Base-by-base conservation (phyloP, 257 asterid species). In the Petunia secreta region DNA sequence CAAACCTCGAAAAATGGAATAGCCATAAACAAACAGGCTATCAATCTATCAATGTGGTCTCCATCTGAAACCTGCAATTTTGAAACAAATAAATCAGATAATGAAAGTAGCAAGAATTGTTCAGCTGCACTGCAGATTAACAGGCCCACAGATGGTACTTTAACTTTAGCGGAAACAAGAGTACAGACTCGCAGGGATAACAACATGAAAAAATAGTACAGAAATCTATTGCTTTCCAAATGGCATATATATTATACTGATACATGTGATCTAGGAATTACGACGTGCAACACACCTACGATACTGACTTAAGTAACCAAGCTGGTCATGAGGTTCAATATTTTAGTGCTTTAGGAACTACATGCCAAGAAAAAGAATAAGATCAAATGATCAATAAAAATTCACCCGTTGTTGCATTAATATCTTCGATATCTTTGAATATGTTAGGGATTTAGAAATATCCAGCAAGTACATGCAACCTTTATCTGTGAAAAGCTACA, bases 1-100 rank as follows among this genome's bases (percentile, higher is more conserved):
- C 79, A 67, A 73, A 94, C 98, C 97, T 91, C 92, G 75, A 94
- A 94, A 86, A 91, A 89, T 55, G 98, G 97, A 85, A 94, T 86
- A 76, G 98, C 97, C 92, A 90, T 89, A 85, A 85, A 92, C 81
- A 94, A 87, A 85, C 97, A 92, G 57, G 97, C 86, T 84, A 92
- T 92, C 76, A 94, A 86, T 80, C 98, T 87, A 85, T 84, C 97
- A 77, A 91, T 88, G 84, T 94, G 98, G 87, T 94, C 98, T 75
- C 93, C 96, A 80, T 94, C 98, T n/a, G 88, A 52, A 80, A 88
- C 96, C 98, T 94, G 92, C 88, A 89, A 15, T 65, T 78, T 67
- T 79, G 57, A 79, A 83, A 52, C 75, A 75, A 82, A 15, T 77
- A 75, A 82, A 15, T 77, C 38, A 46, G 69, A 54, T 79, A 52